Evolutionary conservation across 1,284 basidiomycete genomes (phyloP), one percentile per base, ranked within the genome.

Genomic region (Pseudozyma tsukubaensis): DNA sequence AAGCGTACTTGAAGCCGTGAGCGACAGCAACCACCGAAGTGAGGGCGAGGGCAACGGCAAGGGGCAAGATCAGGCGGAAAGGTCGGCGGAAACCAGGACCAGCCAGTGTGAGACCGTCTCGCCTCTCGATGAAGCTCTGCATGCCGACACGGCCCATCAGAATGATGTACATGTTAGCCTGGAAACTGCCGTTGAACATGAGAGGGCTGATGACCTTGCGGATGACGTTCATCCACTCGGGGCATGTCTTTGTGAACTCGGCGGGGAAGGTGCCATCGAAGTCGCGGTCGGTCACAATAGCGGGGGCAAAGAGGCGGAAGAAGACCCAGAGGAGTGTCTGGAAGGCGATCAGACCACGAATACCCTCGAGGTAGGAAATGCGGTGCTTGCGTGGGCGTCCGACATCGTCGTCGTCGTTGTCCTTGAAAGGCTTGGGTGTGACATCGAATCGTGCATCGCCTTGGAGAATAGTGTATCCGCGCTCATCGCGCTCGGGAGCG

Each of bases 51-150:
- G 73, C 66, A 9, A 75, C 21, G 5, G 73, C 67, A n/a, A 78
- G 53, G 1, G 78, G 77, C 16, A 78, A 39, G 34, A 80, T 51
- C 34, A 80, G 49, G 13, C 78, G 65, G 57, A 80, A 51, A 4
- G 78, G 78, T n/a, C 78, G 66, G 40, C 78, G 76, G 43, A 78
- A 70, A 35, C 70, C 76, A 14, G 74, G 55, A 35, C 78, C 78
- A 18, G 78, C 76, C 2, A 80, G 50, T 12, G 72, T 63, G 21
- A 69, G 43, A 37, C 69, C 67, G 5, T 62, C 62, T 32, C 78
- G 50, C 49, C 76, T 61, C 62, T 80, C 78, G 43, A 80, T 48
- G 52, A 76, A 80, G 10, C 67, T 78, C 48, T 75, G 64, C 45
- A 76, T 43, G 13, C 45, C 64, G 8, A 74, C 73, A 10, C 78